A percentile compares a stretch with the other conserved stretches of the same genome.
Conservation (phyloP, 768 basidiomycete genomes). For the Amanita fuliginea region DNA sequence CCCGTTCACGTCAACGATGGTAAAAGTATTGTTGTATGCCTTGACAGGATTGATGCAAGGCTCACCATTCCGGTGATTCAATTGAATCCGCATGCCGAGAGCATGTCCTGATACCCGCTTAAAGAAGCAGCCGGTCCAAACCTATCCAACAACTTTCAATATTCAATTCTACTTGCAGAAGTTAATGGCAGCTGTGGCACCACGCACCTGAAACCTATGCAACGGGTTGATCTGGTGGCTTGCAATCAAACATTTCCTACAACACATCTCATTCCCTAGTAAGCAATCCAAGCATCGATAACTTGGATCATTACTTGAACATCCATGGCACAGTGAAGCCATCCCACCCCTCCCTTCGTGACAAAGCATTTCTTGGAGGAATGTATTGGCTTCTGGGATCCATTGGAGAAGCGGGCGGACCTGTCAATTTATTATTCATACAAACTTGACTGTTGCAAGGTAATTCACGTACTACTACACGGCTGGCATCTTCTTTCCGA, state of each 20-base stretch:
- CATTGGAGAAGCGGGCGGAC: not conserved
- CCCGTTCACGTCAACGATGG: not conserved
- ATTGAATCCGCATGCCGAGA: not conserved
- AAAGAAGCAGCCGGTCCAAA: not conserved
- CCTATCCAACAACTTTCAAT: no score
- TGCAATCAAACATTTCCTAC: constrained; percentile 6
- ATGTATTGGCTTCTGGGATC: not conserved
- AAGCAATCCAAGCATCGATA: constrained; percentile 11
- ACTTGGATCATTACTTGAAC: not conserved
- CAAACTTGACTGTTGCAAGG: not conserved
- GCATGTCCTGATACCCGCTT: no score
- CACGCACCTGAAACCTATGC: constrained; percentile 10
- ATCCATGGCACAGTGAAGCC: not conserved
- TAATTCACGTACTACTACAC: not conserved
- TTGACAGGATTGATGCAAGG: not conserved
- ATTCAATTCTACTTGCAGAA: no score
- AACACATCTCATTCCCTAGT: not conserved
- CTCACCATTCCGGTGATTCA: not conserved
- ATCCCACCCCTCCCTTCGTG: constrained; percentile 1
- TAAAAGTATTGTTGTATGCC: not conserved
- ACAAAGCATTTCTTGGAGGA: not conserved
- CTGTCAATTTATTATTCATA: not conserved
- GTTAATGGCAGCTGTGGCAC: no score
- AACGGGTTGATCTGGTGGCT: constrained; percentile 8
- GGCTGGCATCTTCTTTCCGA: not conserved